Base-by-base conservation (phyloP, 164 flowering plant species). In the Platanus orientalis region DNA sequence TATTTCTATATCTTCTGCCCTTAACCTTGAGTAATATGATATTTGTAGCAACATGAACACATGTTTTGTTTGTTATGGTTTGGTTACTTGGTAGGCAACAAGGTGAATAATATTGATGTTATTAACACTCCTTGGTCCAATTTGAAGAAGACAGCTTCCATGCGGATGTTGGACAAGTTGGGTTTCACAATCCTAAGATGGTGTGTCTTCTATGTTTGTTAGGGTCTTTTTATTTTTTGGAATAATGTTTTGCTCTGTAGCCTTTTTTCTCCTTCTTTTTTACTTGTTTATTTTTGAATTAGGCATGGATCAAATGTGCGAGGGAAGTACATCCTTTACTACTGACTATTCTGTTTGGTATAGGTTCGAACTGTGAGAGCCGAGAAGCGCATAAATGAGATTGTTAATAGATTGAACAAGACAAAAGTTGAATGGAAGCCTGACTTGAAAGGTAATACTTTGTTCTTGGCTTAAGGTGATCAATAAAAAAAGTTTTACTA, bases 151-250 rank as follows among this genome's bases (percentile, higher is more conserved):
- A 84, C 92, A 61, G 81, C 97, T 44, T 89, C 99, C 54, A 91
- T 94, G n/a, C n/a, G 99, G 99, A 94, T 80, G 94, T 91, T 55
- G 99, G 99, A 60, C 99, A 94, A 94, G 99, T 94, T 83, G 94
- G 97, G 71, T 94, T 94, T 65, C 79, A 94, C 82, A 94, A 79
- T 69, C 39, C 93, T 34, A 94, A 91, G 73, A 83, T 77, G 83
- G 99, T 94, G 60, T 74, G 78, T 30, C 67, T 68, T 44, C 36
- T 61, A 34, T 42, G 1, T 11, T 16, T 32, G 13, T 3, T 24
- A 20, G 57, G n/a, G n/a, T n/a, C n/a, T 13, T 0, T 26, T 7
- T 52, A 50, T 50, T 50, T 27, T 51, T 10, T 11, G 21, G 6
- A 51, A 21, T n/a, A n/a, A n/a, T n/a, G n/a, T n/a, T n/a, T n/a